Evolutionary conservation across 305 asterid species (phyloP), one percentile per base, ranked within the genome.

Genomic region (Salvia sclarea): DNA sequence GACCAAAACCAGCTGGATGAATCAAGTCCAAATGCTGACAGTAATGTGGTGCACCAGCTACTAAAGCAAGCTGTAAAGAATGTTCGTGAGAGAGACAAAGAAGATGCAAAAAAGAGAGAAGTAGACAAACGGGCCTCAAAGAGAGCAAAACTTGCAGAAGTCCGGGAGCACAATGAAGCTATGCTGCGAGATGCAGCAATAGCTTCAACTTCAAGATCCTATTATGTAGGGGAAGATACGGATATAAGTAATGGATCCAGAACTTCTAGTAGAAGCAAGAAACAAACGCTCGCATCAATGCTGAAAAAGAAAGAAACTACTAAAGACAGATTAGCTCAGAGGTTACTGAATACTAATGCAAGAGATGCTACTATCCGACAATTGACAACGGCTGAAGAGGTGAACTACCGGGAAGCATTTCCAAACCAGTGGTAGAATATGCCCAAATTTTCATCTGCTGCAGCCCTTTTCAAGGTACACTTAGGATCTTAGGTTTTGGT

Each of bases 361-460:
- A 81, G 70, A 64, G 96, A 86, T 65, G 82, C 87, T 31, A 79
- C 85, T 2, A 58, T 69, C 28, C 71, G 79, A 43, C 85, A 83
- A 81, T 48, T 87, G 76, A 76, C 85, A 0, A 76, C 20, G 69
- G 86, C 81, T 0, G 89, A 86, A 79, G 88, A 86, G 30, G 77
- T 86, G 9, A 87, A 58, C 58, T 87, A 87, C 76, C 79, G 87
- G 62, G 96, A 87, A 78, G 92, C 96, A 45, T 89, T 86, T 82
- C 96, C 95, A 5, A 89, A 88, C 75, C 98, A 88, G 10, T 88
- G 96, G 96, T 92, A 88, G 80, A 70, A n/a, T 21, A 30, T 16
- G 5, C 33, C 9, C 14, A 8, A 7, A 8, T 45, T 11, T 37
- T 14, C 16, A 7, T 52, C 9, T 25, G 31, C 43, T 56, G 53